phyloP scores from a whole-genome alignment of 2,329 filamentous ascomycete genomes.

The Penicillium crustosum region DNA sequence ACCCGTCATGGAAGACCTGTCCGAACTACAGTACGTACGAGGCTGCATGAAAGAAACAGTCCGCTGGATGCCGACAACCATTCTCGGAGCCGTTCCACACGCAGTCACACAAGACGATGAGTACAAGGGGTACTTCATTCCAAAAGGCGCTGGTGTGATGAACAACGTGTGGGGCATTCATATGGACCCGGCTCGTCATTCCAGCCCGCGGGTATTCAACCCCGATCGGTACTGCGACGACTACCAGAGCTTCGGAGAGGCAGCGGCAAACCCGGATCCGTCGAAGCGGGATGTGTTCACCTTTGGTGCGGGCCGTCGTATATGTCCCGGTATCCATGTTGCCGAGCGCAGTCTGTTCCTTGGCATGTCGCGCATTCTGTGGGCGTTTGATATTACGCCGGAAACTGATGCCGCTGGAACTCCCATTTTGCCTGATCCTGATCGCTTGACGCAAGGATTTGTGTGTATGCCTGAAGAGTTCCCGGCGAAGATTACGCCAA shows the following conservation, averaged over 20 bases:
- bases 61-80: constrained; percentile 46
- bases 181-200: constrained; percentile 43
- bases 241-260: constrained; percentile 37
- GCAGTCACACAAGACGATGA: constrained; percentile 50
- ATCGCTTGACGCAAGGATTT: constrained; percentile 46
- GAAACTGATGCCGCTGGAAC: constrained; percentile 31
- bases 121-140: constrained; percentile 52
- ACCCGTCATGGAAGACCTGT: constrained; percentile 34
- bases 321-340: constrained; percentile 60
- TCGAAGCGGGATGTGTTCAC: constrained; percentile 54
- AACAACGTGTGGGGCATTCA: constrained; percentile 49
- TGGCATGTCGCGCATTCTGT: constrained; percentile 50
- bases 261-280: constrained; percentile 37
- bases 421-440: constrained; percentile 40
- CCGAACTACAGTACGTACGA: constrained; percentile 36
- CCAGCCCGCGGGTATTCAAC: constrained; percentile 41
- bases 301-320: constrained; percentile 57
- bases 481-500: constrained; percentile 37
- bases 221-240: constrained; percentile 38
- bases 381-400: constrained; percentile 48
- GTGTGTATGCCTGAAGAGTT: constrained; percentile 47
- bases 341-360: constrained; percentile 53
- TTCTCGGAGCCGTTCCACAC: constrained; percentile 49
- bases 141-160: constrained; percentile 49
- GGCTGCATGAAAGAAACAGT: constrained; percentile 37